Conservation (phyloP, 352 stramenopile species). For the Phytopythium boreale region DNA sequence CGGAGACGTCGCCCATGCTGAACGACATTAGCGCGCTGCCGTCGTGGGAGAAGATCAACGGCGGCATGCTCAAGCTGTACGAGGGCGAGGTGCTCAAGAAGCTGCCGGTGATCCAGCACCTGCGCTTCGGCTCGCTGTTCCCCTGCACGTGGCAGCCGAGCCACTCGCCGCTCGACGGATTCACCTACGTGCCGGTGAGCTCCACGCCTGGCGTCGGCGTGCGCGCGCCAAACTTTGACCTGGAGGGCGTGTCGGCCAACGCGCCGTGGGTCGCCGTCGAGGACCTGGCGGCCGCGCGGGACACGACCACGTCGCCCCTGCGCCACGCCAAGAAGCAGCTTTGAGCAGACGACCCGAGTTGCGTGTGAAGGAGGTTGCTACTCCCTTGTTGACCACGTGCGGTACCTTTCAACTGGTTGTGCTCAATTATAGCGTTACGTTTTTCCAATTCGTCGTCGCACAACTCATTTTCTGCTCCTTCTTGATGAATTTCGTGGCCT, state of each 20-base stretch:
- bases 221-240: conserved; percentile 65
- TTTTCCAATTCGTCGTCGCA: not conserved
- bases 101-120: conserved; percentile 97
- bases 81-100: conserved; percentile 98
- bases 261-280: conserved; percentile 70
- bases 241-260: conserved; percentile 54
- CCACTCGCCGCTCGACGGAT: conserved; percentile 41
- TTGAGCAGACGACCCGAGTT: not conserved
- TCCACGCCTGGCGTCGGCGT: conserved; percentile 57
- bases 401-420: not conserved
- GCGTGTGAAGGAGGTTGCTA: not conserved
- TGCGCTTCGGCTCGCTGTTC: conserved; percentile 96
- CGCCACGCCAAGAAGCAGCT: conserved; percentile 24
- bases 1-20: conserved; percentile 93
- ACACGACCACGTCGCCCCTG: conserved; percentile 52
- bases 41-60: conserved; percentile 92
- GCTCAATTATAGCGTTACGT: not conserved
- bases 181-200: conserved; percentile 52
- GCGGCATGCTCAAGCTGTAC: conserved; percentile 89
- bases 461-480: not conserved
- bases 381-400: not conserved
- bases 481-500: not conserved
- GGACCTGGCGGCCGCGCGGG: conserved; percentile 32
- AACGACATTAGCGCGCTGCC: conserved; percentile 90
- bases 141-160: conserved; percentile 77